Percentiles rank a stretch among this genome's conserved stretches.
Evolutionary conservation across 1,139 yeast species (phyloP).

Genomic region (Zygoascus hellenicus): DNA sequence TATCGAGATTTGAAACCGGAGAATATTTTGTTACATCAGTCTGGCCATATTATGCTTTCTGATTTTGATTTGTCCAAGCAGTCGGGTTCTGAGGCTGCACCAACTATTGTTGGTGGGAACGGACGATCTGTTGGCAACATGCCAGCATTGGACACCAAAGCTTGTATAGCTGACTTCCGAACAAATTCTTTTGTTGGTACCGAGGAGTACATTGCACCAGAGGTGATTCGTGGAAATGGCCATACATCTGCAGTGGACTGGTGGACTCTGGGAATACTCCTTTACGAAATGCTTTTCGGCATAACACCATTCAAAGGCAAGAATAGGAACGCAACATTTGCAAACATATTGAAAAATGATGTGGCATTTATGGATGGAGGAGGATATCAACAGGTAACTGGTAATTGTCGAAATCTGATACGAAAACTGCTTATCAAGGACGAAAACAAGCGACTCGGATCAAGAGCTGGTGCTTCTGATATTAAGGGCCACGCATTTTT

Average conservation of each 20-base stretch:
- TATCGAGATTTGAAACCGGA: conserved; percentile 95
- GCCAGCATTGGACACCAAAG: conserved; percentile 72
- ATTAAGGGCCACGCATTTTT: conserved; percentile 86
- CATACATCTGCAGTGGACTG: conserved; percentile 98
- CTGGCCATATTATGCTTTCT: conserved; percentile 96
- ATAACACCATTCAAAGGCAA: conserved; percentile 94
- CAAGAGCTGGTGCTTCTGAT: conserved; percentile 91
- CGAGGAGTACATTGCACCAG: conserved; percentile 97
- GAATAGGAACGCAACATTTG: conserved; percentile 81
- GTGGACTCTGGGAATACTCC: conserved; percentile 95
- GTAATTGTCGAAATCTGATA: conserved; percentile 71
- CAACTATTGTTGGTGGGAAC: conserved; percentile 36
- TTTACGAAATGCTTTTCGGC: conserved; percentile 91
- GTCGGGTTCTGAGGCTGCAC: conserved; percentile 56
- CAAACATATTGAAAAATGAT: conserved; percentile 78
- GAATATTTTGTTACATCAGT: conserved; percentile 84
- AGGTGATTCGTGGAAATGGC: conserved; percentile 93
- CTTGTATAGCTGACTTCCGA: conserved; percentile 91
- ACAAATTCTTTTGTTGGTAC: conserved; percentile 98
- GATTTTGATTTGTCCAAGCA: conserved; percentile 95
- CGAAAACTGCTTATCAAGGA: conserved; percentile 81
- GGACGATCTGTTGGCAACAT: conserved; percentile 29
- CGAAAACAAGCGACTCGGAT: conserved; percentile 81
- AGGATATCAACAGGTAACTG: conserved; percentile 49
- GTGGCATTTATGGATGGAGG: conserved; percentile 56